phyloP scores from a whole-genome alignment of 2,329 filamentous ascomycete genomes.

The Colletotrichum filicis region DNA sequence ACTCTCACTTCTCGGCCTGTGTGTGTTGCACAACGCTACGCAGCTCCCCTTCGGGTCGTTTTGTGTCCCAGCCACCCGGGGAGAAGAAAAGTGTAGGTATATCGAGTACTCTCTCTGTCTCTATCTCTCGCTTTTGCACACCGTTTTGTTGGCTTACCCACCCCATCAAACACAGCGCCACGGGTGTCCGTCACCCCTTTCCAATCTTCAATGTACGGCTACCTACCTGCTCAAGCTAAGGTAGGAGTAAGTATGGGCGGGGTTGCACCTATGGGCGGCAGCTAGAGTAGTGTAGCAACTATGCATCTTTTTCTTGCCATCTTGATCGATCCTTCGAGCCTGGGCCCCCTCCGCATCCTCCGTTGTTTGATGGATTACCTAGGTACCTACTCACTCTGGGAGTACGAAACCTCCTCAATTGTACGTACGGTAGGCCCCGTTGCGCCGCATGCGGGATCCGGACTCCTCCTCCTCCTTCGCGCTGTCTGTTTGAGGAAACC shows the following conservation, averaged over 20 bases:
- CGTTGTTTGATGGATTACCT: too few relatives aligned
- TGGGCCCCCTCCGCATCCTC: background rate
- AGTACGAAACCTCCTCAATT: background rate
- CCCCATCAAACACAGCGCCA: background rate
- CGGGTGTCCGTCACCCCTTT: background rate
- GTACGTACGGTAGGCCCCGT: background rate
- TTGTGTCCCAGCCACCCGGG: background rate
- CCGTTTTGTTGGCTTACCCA: background rate
- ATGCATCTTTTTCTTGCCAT: background rate
- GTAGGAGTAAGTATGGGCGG: background rate
- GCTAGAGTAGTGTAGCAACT: background rate
- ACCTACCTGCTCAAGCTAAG: background rate
- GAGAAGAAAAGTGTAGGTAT: background rate
- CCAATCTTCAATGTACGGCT: background rate
- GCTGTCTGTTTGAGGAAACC: background rate
- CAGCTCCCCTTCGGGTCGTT: background rate
- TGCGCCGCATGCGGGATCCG: slow-evolving; percentile 9
- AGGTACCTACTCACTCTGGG: too few relatives aligned
- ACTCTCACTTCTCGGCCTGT: background rate
- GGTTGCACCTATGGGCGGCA: background rate
- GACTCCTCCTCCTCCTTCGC: background rate
- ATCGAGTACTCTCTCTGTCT: background rate
- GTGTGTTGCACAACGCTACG: background rate
- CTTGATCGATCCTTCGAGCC: background rate
- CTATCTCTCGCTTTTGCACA: background rate